Evolutionary conservation across 495 filamentous ascomycete species (phyloP).

Genomic region (Evernia prunastri): DNA sequence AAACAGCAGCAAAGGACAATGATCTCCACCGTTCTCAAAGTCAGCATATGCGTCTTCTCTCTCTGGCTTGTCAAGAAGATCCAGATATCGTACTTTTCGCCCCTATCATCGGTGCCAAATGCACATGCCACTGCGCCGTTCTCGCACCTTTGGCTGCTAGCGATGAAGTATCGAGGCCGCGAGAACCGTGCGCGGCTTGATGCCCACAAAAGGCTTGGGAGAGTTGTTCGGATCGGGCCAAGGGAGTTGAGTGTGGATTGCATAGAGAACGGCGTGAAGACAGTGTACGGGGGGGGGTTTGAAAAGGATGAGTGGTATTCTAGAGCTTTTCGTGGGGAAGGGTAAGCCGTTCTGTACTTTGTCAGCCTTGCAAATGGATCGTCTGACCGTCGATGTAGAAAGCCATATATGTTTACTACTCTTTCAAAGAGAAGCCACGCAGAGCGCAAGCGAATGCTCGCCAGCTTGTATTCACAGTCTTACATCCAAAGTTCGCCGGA

Average conservation of each 20-base stretch:
- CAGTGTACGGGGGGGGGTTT: conserved; percentile 69
- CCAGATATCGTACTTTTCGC: conserved; percentile 57
- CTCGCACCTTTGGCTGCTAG: conserved; percentile 64
- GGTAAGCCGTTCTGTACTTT: not conserved
- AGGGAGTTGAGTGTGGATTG: conserved; percentile 56
- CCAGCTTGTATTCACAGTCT: not conserved
- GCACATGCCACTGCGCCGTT: conserved; percentile 62
- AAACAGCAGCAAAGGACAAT: no score
- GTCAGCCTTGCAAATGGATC: not conserved
- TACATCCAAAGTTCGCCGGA: not conserved
- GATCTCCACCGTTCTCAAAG: no score
- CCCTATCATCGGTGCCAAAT: conserved; percentile 60
- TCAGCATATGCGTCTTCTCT: not conserved
- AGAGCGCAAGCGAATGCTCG: not conserved
- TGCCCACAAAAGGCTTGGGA: conserved; percentile 49
- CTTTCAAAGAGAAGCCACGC: not conserved
- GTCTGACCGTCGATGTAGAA: not conserved
- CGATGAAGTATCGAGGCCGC: conserved; percentile 46
- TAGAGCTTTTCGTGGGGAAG: not conserved
- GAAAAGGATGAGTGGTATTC: conserved; percentile 70
- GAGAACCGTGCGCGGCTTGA: conserved; percentile 58
- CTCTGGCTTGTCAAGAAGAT: conserved; percentile 27
- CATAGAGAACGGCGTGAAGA: conserved; percentile 54
- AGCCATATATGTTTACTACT: not conserved
- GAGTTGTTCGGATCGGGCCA: conserved; percentile 51